These are phyloP conservation scores for Silene coronaria DNA, from an alignment of 179 eudicot genomes.

Conservation along the genomic window DNA sequence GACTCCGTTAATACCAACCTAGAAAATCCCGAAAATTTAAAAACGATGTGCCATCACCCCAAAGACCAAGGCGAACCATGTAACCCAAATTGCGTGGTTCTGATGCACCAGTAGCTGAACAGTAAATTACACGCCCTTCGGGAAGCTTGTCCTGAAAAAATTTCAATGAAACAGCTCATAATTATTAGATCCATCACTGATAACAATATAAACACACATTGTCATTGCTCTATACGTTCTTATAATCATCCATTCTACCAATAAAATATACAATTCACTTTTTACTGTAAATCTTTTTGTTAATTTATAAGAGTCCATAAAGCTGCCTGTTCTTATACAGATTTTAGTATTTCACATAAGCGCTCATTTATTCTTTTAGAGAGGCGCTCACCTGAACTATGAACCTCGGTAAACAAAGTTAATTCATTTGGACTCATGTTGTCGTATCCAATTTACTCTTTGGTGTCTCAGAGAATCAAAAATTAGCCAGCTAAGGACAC, in stretches of 20 bases:
- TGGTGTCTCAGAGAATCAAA: no score
- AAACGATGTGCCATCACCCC: constrained; percentile 95
- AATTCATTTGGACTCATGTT: no score
- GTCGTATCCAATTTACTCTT: no score
- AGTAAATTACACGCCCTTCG: constrained; percentile 92
- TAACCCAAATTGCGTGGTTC: constrained; percentile 98
- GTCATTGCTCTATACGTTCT: background rate
- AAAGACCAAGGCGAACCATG: constrained; percentile 99
- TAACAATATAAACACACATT: background rate
- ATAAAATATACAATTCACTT: background rate
- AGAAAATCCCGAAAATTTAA: constrained; percentile 68
- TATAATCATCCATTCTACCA: background rate
- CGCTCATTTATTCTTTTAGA: background rate
- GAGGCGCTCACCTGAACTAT: no score
- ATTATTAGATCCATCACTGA: constrained; percentile 14
- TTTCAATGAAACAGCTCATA: constrained; percentile 18
- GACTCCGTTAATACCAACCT: constrained; percentile 37
- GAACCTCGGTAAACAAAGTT: no score
- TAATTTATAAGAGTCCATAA: background rate
- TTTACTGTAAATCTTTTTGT: background rate
- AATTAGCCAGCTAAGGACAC: no score
- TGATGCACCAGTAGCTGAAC: constrained; percentile 99
- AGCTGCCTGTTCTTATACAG: background rate
- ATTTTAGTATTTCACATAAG: background rate
- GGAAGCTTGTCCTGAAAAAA: constrained; percentile 74